Evolutionary conservation across 306 rosid species (phyloP).

Genomic region (Mimosa pudica): DNA sequence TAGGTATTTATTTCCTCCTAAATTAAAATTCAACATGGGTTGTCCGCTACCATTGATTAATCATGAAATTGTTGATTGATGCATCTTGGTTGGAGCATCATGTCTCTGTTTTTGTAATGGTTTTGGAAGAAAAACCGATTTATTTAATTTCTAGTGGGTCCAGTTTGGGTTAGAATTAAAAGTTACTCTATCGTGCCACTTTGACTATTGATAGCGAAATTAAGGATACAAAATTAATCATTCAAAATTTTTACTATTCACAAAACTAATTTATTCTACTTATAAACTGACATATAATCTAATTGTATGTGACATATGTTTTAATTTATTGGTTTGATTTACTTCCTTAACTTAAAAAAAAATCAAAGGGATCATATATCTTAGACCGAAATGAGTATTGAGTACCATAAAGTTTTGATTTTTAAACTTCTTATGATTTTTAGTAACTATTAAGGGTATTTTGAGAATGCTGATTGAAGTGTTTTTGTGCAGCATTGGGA

Average conservation of each 20-base stretch:
- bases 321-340: too few relatives aligned
- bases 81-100: not conserved
- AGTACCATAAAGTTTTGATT: not conserved
- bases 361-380: too few relatives aligned
- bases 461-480: not conserved
- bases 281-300: too few relatives aligned
- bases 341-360: too few relatives aligned
- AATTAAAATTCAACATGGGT: constrained; percentile 15
- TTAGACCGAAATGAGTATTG: not conserved
- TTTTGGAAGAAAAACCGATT: not conserved
- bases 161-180: not conserved
- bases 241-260: too few relatives aligned
- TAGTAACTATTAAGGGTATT: not conserved
- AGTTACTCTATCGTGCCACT: too few relatives aligned
- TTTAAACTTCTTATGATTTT: not conserved
- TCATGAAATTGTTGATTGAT: not conserved
- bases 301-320: too few relatives aligned
- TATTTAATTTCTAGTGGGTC: not conserved
- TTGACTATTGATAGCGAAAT: too few relatives aligned
- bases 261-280: too few relatives aligned
- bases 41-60: constrained; percentile 14
- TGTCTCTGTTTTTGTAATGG: not conserved
- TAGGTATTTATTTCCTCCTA: constrained; percentile 53
- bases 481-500: constrained; percentile 77
- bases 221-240: too few relatives aligned